Base-by-base conservation (phyloP, 148 eudicot genomes). In the Talinum fruticosum region DNA sequence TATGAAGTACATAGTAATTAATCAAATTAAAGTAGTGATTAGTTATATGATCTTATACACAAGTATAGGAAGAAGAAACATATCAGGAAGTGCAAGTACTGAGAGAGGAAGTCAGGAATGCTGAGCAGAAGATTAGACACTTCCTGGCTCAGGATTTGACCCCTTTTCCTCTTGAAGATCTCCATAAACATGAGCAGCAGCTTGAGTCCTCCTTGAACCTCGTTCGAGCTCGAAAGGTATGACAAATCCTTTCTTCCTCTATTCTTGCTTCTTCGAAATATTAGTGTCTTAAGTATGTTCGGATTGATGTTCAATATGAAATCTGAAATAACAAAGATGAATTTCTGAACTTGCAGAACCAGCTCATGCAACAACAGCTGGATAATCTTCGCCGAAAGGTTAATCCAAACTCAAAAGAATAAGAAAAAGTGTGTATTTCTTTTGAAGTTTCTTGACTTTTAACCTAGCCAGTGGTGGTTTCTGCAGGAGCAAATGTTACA, bases 201-300 rank as follows among this genome's bases (percentile, higher is more conserved):
- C 84, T 94, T 6, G 92, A 94, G 32, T 73, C 76, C 34, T 88
- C 98, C 16, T 71, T 90, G 28, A 81, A 81, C 44, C 81, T 86
- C 66, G 84, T 94, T 69, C 89, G 98, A 26, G 86, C 93, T 51
- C 76, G 93, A 66, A 94, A 94, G 92, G 98, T 94, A 75, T 5
- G 18, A 3, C 12, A 41, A 8, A 37, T 37, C 4, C 41, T 41
- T 41, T 41, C 47, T 41, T 41, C 47, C 12, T 41, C 5, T 6
- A 41, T 1, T 41, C 12, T 38, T 0, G 8, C 8, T 38, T 5
- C 6, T 38, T 38, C 44, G 8, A n/a, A n/a, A n/a, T n/a, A n/a
- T n/a, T n/a, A n/a, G n/a, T n/a, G n/a, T n/a, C n/a, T n/a, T n/a
- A n/a, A n/a, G n/a, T n/a, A n/a, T n/a, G n/a, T n/a, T n/a, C n/a